Conservation (phyloP, 768 basidiomycete genomes). For the Coprinopsis sp. region DNA sequence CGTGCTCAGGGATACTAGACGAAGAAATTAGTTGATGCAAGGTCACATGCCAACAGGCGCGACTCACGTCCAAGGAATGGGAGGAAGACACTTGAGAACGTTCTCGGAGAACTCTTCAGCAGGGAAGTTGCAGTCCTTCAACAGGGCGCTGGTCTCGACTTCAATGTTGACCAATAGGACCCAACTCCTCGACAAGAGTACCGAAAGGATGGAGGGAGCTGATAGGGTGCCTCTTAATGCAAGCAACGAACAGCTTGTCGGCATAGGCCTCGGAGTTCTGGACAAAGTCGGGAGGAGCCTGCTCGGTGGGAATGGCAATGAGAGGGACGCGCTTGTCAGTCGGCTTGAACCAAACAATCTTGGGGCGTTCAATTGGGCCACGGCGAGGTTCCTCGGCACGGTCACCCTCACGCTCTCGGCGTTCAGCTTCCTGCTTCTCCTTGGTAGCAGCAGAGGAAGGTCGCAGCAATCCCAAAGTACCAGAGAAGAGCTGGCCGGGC, state of each 20-base stretch:
- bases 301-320: constrained; percentile 98
- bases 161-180: constrained; percentile 98
- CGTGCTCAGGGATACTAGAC: constrained; percentile 78
- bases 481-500: constrained; percentile 98
- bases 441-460: constrained; percentile 97
- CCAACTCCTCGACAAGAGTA: constrained; percentile 95
- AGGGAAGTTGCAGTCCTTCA: constrained; percentile 99
- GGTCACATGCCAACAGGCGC: not conserved
- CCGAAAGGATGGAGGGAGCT: constrained; percentile 99
- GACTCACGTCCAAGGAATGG: constrained; percentile 87
- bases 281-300: constrained; percentile 94
- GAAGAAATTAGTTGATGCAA: constrained; percentile 10
- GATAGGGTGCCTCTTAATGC: constrained; percentile 96
- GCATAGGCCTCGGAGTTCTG: constrained; percentile 90
- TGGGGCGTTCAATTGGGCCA: constrained; percentile 81
- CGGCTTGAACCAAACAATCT: constrained; percentile 99
- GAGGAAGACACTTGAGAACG: constrained; percentile 92
- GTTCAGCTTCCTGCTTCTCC: constrained; percentile 97
- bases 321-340: constrained; percentile 98
- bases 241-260: constrained; percentile 91
- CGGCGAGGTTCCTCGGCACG: constrained; percentile 80
- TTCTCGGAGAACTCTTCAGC: constrained; percentile 95
- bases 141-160: constrained; percentile 93
- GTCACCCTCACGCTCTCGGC: constrained; percentile 95
- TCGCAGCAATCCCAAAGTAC: constrained; percentile 89